Conservation (phyloP, 106 monocot species). For the Phalaenopsis aphrodite region DNA sequence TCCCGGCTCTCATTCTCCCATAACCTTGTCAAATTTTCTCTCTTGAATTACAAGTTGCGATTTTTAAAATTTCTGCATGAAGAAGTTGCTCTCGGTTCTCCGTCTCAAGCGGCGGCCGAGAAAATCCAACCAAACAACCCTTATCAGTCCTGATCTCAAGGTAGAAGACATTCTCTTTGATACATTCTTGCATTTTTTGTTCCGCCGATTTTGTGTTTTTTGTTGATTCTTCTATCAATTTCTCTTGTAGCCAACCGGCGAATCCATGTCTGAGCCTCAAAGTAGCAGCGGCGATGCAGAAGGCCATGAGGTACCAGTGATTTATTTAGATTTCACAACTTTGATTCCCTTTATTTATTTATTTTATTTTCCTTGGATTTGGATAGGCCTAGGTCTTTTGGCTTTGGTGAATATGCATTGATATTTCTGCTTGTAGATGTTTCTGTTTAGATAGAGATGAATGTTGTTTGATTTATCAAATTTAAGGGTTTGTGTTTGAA, state of each 20-base stretch:
- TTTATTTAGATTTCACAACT: background rate
- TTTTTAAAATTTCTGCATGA: background rate
- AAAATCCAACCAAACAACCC: constrained; percentile 3
- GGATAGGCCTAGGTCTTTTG: background rate
- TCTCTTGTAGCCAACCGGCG: background rate
- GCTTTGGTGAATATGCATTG: background rate
- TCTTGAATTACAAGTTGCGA: background rate
- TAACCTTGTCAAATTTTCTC: background rate
- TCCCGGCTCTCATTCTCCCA: background rate
- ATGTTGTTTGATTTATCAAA: background rate
- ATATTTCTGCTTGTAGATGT: no score
- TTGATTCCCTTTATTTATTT: background rate
- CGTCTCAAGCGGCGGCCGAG: background rate
- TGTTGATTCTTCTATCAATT: background rate
- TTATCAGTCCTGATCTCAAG: background rate
- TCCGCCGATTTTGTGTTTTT: background rate
- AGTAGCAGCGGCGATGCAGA: background rate
- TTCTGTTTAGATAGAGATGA: background rate
- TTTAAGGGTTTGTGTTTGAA: background rate
- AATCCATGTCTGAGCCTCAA: constrained; percentile 1
- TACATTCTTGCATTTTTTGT: background rate
- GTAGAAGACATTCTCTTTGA: background rate
- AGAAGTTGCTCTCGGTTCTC: constrained; percentile 1
- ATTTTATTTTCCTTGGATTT: background rate
- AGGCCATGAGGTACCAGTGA: background rate